Conservation (phyloP, 441 rosid genomes). For the Bruguiera hainesii region DNA sequence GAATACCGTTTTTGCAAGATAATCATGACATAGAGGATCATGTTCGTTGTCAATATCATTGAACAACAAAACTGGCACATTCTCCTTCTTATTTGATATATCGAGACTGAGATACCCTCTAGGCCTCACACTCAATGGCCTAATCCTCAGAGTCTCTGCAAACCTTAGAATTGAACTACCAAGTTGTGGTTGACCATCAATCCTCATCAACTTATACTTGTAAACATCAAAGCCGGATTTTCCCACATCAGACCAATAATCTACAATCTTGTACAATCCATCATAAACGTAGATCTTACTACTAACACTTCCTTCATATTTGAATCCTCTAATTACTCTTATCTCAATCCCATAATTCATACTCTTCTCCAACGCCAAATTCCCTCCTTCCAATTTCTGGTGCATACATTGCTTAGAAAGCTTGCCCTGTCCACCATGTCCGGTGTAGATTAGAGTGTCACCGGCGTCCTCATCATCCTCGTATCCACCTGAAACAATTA, state of each 20-base stretch:
- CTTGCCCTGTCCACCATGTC: constrained; percentile 90
- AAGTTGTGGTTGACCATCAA: constrained; percentile 80
- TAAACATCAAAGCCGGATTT: constrained; percentile 92
- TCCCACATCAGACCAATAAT: constrained; percentile 90
- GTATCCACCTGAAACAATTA: constrained; percentile 78
- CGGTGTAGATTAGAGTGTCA: constrained; percentile 60
- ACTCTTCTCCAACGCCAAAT: constrained; percentile 81
- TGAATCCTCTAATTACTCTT: constrained; percentile 81
- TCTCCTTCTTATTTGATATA: constrained; percentile 62
- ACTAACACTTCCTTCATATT: constrained; percentile 47
- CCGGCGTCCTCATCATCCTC: constrained; percentile 87
- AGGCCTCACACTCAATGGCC: constrained; percentile 60
- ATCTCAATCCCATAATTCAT: constrained; percentile 86
- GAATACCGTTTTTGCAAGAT: constrained; percentile 57
- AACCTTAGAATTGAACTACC: constrained; percentile 66
- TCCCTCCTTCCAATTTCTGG: constrained; percentile 83
- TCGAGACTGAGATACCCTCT: constrained; percentile 75
- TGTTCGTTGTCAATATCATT: constrained; percentile 74
- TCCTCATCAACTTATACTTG: constrained; percentile 66
- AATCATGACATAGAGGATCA: constrained; percentile 79
- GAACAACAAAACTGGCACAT: constrained; percentile 54
- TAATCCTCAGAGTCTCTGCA: constrained; percentile 52
- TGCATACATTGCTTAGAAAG: constrained; percentile 52
- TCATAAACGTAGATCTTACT: constrained; percentile 81
- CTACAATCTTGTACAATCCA: constrained; percentile 67